phyloP scores from a whole-genome alignment of 2,329 filamentous ascomycete genomes.

The Pyrenophora tritici-repentis region DNA sequence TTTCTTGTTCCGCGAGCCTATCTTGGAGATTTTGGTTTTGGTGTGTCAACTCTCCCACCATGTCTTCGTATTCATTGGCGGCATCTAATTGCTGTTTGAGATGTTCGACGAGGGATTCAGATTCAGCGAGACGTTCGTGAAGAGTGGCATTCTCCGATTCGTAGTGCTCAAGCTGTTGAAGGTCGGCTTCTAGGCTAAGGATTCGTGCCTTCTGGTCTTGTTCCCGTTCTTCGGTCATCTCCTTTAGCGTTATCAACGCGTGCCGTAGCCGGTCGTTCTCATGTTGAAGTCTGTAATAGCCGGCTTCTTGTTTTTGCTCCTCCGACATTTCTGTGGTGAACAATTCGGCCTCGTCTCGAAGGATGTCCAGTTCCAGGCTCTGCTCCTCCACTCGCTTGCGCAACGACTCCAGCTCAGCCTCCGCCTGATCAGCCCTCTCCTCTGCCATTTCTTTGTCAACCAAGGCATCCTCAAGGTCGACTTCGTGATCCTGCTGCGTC shows the following conservation, averaged over 20 bases:
- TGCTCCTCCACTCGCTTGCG: slow-evolving; percentile 81
- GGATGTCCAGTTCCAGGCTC: slow-evolving; percentile 83
- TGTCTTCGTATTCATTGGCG: slow-evolving; percentile 84
- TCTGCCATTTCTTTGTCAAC: slow-evolving; percentile 96
- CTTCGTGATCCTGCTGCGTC: slow-evolving; percentile 82
- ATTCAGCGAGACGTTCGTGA: slow-evolving; percentile 73
- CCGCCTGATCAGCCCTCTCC: slow-evolving; percentile 82
- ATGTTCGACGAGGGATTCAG: slow-evolving; percentile 79
- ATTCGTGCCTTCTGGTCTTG: slow-evolving; percentile 67
- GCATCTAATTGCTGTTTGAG: slow-evolving; percentile 89
- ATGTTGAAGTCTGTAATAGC: slow-evolving; percentile 89
- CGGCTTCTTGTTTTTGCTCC: slow-evolving; percentile 83
- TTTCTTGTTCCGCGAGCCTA: slow-evolving; percentile 80
- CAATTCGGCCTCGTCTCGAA: slow-evolving; percentile 85
- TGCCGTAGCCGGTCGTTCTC: slow-evolving; percentile 87
- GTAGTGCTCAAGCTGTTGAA: slow-evolving; percentile 41
- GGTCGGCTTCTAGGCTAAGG: slow-evolving; percentile 46
- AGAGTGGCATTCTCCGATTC: slow-evolving; percentile 68
- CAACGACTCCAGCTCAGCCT: slow-evolving; percentile 77
- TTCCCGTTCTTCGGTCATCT: slow-evolving; percentile 85
- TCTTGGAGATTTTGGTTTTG: slow-evolving; percentile 84
- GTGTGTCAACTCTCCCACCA: slow-evolving; percentile 90
- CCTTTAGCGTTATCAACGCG: slow-evolving; percentile 80
- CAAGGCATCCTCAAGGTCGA: slow-evolving; percentile 81
- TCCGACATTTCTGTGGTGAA: slow-evolving; percentile 82